A percentile compares a stretch with the other conserved stretches of the same genome.
Evolutionary conservation across 1,284 basidiomycete genomes (phyloP).

Genomic region (Fomitiporia mediterranea): DNA sequence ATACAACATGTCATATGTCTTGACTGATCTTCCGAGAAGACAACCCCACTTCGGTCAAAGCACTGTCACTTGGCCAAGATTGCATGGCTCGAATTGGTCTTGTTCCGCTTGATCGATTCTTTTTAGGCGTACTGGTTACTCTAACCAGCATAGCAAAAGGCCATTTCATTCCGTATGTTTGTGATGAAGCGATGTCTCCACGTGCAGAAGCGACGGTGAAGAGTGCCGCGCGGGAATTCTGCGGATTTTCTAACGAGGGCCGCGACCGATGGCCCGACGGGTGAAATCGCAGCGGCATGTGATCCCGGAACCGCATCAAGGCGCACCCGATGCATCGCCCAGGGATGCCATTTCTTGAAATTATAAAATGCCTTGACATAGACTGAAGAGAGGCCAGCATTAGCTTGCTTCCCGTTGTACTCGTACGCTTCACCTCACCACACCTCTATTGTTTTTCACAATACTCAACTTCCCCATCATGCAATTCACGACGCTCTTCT

Average conservation of each 20-base stretch:
- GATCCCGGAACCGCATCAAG: background rate
- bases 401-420: background rate
- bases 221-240: slow-evolving; percentile 2
- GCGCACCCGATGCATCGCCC: background rate
- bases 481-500: slow-evolving; percentile 13
- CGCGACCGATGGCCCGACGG: background rate
- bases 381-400: background rate
- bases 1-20: no score
- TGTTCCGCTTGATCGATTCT: no score
- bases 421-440: background rate
- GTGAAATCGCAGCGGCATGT: background rate
- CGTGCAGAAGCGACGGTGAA: no score
- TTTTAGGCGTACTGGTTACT: no score
- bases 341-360: background rate
- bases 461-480: slow-evolving; percentile 5
- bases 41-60: no score
- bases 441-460: background rate
- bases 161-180: no score
- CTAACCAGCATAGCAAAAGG: no score
- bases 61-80: no score
- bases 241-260: slow-evolving; percentile 2
- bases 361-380: background rate
- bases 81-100: no score
- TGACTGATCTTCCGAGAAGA: no score
- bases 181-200: no score